These are phyloP conservation scores for Populus ilicifolia DNA, from an alignment of 345 rosid genomes.

Conservation along the genomic window DNA sequence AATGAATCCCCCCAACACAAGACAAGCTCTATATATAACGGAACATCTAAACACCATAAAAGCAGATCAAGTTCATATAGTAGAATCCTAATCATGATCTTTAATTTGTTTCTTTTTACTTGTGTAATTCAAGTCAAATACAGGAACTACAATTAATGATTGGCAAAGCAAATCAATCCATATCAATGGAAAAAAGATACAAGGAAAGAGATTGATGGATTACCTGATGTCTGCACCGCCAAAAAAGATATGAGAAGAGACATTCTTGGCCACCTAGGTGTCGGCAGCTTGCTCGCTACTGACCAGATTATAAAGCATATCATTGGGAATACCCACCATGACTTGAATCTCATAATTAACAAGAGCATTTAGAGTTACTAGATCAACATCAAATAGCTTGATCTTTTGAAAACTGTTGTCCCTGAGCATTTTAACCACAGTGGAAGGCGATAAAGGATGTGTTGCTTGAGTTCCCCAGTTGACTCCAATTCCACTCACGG, in stretches of 20 bases:
- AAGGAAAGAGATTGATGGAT: background rate
- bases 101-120: background rate
- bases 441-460: constrained; percentile 16
- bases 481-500: constrained; percentile 15
- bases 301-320: constrained; percentile 16
- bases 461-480: constrained; percentile 23
- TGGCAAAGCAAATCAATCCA: background rate
- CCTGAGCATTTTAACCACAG: constrained; percentile 14
- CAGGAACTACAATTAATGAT: background rate
- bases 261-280: constrained; percentile 12
- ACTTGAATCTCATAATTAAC: constrained; percentile 17
- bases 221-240: constrained; percentile 27
- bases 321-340: constrained; percentile 28
- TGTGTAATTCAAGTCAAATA: background rate
- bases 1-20: background rate
- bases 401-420: constrained; percentile 22
- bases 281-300: constrained; percentile 13
- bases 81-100: background rate
- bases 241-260: constrained; percentile 12
- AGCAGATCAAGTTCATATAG: background rate
- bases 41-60: background rate
- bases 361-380: constrained; percentile 14
- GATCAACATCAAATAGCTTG: constrained; percentile 23
- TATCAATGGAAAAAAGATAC: background rate
- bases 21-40: background rate